Conservation (phyloP, 1,284 basidiomycete genomes). For the Ceratobasidium sp. region DNA sequence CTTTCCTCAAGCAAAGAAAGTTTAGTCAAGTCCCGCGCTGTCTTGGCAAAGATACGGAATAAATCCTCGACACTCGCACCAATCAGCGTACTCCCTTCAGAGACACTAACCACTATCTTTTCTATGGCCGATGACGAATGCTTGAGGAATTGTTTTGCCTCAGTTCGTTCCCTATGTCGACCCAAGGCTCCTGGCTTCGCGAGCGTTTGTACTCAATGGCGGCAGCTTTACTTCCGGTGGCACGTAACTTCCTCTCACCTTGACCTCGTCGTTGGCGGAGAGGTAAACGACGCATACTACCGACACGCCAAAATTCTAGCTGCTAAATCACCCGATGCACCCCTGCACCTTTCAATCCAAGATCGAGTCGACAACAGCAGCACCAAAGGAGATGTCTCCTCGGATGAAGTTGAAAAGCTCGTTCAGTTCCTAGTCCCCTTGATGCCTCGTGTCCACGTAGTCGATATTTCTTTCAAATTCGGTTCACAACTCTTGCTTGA, state of each 20-base stretch:
- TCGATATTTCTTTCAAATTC: neutral
- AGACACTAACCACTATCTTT: neutral
- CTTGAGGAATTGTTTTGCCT: neutral
- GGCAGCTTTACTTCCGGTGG: conserved; percentile 3
- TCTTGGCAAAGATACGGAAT: neutral
- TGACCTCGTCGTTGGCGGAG: conserved; percentile 3
- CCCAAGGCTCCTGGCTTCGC: neutral
- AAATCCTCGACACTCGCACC: neutral
- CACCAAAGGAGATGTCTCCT: neutral
- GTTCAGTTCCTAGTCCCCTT: neutral
- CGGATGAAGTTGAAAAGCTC: neutral
- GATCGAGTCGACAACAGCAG: neutral
- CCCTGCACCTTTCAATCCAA: conserved; percentile 1
- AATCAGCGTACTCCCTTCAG: conserved; percentile 8
- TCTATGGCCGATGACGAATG: neutral
- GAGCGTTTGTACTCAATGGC: neutral
- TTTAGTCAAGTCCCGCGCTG: neutral
- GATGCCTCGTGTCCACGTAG: neutral
- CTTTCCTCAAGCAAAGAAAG: neutral
- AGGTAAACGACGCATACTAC: neutral
- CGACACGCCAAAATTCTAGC: neutral
- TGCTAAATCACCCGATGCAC: neutral
- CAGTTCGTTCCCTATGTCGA: neutral
- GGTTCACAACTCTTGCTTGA: neutral
- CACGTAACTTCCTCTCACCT: neutral